These are phyloP conservation scores for Penicillium verrucosum DNA, from an alignment of 2,329 filamentous ascomycete species.

Conservation along the genomic window DNA sequence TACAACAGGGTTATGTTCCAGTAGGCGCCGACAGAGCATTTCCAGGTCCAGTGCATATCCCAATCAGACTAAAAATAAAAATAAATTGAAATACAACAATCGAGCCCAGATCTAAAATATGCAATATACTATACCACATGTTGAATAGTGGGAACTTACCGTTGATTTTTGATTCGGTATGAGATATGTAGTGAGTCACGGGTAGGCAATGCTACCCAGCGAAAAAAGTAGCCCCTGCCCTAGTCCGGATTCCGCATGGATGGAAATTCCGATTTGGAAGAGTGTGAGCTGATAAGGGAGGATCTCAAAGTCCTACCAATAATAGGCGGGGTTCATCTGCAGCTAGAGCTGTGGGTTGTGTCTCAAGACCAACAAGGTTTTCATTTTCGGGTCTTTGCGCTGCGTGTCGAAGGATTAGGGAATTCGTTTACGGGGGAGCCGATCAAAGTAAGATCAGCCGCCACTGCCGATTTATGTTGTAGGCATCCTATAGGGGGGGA, in stretches of 20 bases:
- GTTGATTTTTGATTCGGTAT: conserved; percentile 1
- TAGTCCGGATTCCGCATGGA: conserved; percentile 13
- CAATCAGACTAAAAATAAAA: neutral
- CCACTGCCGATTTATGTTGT: conserved; percentile 16
- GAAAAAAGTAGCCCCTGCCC: neutral
- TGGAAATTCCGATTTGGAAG: conserved; percentile 7
- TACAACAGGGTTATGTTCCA: conserved; percentile 8
- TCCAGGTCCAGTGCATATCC: neutral
- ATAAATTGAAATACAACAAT: neutral
- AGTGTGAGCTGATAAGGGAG: conserved; percentile 8
- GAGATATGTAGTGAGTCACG: conserved; percentile 3
- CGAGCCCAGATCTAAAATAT: conserved; percentile 2
- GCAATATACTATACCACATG: neutral
- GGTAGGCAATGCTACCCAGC: conserved; percentile 12
- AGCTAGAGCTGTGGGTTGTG: conserved; percentile 11
- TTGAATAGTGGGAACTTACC: neutral
- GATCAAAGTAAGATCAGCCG: conserved; percentile 22
- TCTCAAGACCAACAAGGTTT: conserved; percentile 13
- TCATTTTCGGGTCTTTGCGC: conserved; percentile 1
- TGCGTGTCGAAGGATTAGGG: conserved; percentile 14
- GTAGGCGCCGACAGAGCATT: conserved; percentile 4
- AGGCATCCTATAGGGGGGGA: conserved; percentile 10
- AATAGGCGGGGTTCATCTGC: conserved; percentile 6
- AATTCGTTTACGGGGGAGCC: conserved; percentile 8
- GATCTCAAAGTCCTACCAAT: conserved; percentile 17